Conservation (phyloP, 2,329 filamentous ascomycete genomes). For the Dryadomyces quercivorus region DNA sequence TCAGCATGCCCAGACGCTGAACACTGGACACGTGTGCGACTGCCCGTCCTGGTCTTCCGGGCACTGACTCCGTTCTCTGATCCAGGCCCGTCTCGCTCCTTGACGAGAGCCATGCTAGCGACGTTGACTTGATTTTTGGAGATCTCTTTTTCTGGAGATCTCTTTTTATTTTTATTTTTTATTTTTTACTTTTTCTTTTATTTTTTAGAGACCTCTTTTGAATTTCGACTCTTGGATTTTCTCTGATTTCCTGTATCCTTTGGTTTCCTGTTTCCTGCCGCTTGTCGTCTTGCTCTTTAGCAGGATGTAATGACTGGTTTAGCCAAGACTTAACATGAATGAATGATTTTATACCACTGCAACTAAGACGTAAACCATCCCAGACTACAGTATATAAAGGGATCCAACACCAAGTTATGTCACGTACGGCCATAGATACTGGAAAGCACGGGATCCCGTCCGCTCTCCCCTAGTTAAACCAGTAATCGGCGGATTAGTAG, state of each 20-base stretch:
- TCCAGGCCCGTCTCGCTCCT: constrained; percentile 24
- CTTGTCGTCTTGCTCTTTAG: neutral
- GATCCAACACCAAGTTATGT: no score
- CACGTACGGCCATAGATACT: no score
- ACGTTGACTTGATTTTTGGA: neutral
- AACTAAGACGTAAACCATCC: no score
- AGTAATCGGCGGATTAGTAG: no score
- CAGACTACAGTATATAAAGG: no score
- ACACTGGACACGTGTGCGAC: constrained; percentile 36
- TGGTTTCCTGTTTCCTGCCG: neutral
- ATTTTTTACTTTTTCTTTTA: neutral
- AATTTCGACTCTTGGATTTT: neutral
- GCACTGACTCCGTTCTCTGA: no score
- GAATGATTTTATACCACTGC: no score
- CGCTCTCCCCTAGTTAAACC: no score
- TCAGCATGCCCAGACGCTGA: constrained; percentile 61
- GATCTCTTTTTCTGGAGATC: no score
- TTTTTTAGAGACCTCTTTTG: neutral
- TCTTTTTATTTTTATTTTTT: neutral
- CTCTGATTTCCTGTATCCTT: neutral
- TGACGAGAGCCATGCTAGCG: neutral
- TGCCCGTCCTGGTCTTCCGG: constrained; percentile 11
- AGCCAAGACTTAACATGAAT: no score
- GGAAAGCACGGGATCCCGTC: no score
- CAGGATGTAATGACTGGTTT: no score